Evolutionary conservation across 2,329 filamentous ascomycete species (phyloP), one percentile per base, ranked within the genome.

Genomic region (Fusarium gaditjirri): DNA sequence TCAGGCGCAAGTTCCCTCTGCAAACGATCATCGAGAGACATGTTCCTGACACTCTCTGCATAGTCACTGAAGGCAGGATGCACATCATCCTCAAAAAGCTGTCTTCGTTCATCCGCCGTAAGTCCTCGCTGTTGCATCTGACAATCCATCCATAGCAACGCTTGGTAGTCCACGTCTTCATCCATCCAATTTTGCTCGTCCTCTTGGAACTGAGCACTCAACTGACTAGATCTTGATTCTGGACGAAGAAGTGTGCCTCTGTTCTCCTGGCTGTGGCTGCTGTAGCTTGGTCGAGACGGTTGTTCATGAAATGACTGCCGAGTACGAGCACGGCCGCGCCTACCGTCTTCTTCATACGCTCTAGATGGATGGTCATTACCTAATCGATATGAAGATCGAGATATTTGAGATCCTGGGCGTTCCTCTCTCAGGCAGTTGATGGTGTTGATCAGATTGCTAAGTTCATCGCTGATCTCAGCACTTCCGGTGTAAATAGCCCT

Each of bases 41-140:
- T 33, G 31, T 49, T 61, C 21, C 50, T 27, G 19, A 49, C 36
- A 35, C 52, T 71, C 21, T 61, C 43, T 19, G 39, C 38, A 49
- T 64, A 77, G 43, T 76, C 71, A 31, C 71, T 66, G 14, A 77
- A 55, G 12, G 61, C 68, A n/a, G 71, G 68, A 19, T 76, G 71
- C 31, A 71, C 50, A n/a, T 70, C 56, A 5, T 64, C 36, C 53
- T 55, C 62, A 49, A 59, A 65, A 36, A 65, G 39, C 39, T 65
- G n/a, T 38, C 43, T 54, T 33, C 65, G 67, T 49, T 74, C 54
- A 21, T 69, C 47, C 6, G 35, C 17, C 17, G 61, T 55, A 8
- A 75, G 31, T 5, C 72, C 66, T 39, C 60, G 63, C 7, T 39
- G 21, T 23, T 68, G 65, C 35, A 74, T 71, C 7, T 42, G 55